Evolutionary conservation across 2,329 filamentous ascomycete species (phyloP).

Genomic region (Immersiporthe knoxdaviesiana): DNA sequence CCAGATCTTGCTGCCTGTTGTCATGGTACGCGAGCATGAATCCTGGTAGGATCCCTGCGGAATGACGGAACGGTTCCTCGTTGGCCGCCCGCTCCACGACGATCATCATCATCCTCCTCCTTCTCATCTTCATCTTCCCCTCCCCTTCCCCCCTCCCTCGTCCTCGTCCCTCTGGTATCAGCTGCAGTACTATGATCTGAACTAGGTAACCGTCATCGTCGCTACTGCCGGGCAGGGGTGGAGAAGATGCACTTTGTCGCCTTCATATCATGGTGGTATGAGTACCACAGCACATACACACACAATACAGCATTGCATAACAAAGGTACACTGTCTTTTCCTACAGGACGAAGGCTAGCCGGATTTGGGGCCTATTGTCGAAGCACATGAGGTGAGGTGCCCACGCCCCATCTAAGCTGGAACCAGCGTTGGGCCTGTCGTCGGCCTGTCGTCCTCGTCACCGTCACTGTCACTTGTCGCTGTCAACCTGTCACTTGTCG

Average conservation of each 20-base stretch:
- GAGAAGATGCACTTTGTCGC: not conserved
- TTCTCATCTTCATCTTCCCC: not conserved
- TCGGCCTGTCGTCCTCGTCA: not conserved
- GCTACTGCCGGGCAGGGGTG: not conserved
- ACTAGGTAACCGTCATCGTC: not conserved
- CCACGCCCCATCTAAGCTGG: not conserved
- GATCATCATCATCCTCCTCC: constrained; percentile 1
- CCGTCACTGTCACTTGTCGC: constrained; percentile 4
- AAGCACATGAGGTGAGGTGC: constrained; percentile 24
- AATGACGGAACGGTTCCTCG: constrained; percentile 11
- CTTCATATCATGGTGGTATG: not conserved
- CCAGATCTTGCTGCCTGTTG: not conserved
- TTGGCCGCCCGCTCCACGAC: constrained; percentile 1
- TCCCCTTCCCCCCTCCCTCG: not conserved
- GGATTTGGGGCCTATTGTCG: constrained; percentile 21
- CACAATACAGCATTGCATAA: not conserved
- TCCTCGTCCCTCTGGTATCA: not conserved
- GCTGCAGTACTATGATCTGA: not conserved
- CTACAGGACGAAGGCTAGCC: constrained; percentile 10
- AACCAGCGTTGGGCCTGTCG: not conserved
- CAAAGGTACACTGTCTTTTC: not conserved
- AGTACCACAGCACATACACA: not conserved
- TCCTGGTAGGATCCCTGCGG: not conserved
- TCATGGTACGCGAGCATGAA: not conserved
- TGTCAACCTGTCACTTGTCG: not conserved